A percentile compares a stretch with the other conserved stretches of the same genome.
Conservation (phyloP, 345 rosid genomes). For the Eutrema heterophyllum region DNA sequence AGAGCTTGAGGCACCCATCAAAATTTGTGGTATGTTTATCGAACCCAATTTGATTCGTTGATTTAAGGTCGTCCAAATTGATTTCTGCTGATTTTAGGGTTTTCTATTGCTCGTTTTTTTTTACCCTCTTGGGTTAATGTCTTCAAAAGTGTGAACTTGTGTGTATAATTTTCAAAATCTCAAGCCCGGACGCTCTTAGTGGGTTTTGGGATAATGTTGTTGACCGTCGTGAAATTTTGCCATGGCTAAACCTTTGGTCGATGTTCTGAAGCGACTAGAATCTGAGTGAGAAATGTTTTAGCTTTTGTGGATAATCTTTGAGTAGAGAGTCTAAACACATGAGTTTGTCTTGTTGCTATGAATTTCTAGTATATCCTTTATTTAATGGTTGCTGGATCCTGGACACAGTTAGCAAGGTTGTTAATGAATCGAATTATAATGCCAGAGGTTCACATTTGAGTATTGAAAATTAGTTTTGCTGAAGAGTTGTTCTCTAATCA, state of each 20-base stretch:
- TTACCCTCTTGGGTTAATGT: background rate
- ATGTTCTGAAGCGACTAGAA: background rate
- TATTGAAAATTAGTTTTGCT: background rate
- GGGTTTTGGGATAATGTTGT: conserved; percentile 9
- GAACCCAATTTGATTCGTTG: background rate
- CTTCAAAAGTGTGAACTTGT: background rate
- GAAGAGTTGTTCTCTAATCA: background rate
- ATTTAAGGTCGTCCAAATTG: background rate
- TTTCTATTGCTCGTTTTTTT: background rate
- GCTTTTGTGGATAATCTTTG: background rate
- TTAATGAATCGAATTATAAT: background rate
- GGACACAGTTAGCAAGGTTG: background rate
- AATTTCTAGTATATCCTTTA: background rate
- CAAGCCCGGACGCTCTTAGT: background rate
- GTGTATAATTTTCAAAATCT: background rate
- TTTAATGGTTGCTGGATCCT: background rate
- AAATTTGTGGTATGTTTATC: conserved; percentile 66
- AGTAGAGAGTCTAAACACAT: background rate
- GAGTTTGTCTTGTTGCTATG: conserved; percentile 8
- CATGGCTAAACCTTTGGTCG: background rate
- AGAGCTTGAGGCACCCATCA: conserved; percentile 95
- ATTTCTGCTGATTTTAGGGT: background rate
- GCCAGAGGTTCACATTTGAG: background rate
- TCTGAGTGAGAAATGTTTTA: background rate
- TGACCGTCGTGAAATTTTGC: background rate